Base-by-base conservation (phyloP, 225 moss, liverwort and hornwort genomes). In the Polytrichum commune region DNA sequence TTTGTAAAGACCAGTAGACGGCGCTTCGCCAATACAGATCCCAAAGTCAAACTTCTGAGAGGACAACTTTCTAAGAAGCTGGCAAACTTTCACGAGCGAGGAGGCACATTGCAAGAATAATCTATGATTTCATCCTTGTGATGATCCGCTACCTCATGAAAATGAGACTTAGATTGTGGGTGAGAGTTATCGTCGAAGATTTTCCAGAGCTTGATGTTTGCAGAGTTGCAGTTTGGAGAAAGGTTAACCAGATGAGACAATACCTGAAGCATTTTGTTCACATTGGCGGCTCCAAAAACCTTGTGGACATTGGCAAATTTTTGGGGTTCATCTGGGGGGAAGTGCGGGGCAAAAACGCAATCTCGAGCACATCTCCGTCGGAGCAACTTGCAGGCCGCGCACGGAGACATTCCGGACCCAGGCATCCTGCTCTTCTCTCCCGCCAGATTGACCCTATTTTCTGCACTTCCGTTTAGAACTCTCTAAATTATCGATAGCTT, bases 281-380 rank as follows among this genome's bases (percentile, higher is more conserved):
- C 95, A 70, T 96, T 96, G 74, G 93, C 91, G 6, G 95, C 95
- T 60, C 95, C 95, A 73, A 93, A 96, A 8, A 96, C 90, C 72
- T 96, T 96, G 76, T 96, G 95, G 5, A 96, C 95, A 55, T 91
- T 89, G 61, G 93, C 91, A 66, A 96, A 96, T 79, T 93, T 96
- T 73, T 93, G 95, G 3, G 95, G 95, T 73, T 96, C 93, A 74
- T 93, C 89, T 2, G 95, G 93, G 19, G 95, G 93, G 64, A 96
- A 96, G 72, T 96, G 88, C 0, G 95, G 95, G 6, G 95, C 87
- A 19, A 93, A 96, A 24, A 93, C 86, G 58, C 95, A 96, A 65
- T 96, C 95, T 35, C 83, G 84, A 30, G 91, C 88, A 70, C 95
- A 96, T 29, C 93, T 75, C 57, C 95, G 86, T 71, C 95, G 78